phyloP scores from a whole-genome alignment of 2,329 filamentous ascomycete genomes.

The Coniochaeta prunicola region DNA sequence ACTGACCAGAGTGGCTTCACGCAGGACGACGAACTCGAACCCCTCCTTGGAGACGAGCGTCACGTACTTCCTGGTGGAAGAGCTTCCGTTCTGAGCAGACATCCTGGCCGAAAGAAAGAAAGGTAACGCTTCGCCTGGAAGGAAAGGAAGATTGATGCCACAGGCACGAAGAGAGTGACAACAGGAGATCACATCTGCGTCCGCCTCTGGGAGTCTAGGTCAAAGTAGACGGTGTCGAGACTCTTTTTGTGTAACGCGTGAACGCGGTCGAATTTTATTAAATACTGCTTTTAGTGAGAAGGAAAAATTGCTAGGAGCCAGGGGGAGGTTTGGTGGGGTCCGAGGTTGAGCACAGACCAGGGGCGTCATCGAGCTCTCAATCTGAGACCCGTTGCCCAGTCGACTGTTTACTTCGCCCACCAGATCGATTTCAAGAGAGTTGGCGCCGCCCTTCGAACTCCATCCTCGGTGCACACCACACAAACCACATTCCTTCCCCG shows the following conservation, averaged over 20 bases:
- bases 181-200: neutral
- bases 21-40: slow-evolving; percentile 68
- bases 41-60: slow-evolving; percentile 70
- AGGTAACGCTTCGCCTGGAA: neutral
- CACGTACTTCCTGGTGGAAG: slow-evolving; percentile 50
- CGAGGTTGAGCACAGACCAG: neutral
- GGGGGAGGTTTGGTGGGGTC: neutral
- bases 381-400: slow-evolving; percentile 15
- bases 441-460: neutral
- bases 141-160: slow-evolving; percentile 1
- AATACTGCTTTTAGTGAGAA: neutral
- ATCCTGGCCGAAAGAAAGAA: slow-evolving; percentile 11
- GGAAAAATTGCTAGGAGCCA: neutral
- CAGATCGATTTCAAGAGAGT: neutral
- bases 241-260: neutral
- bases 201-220: neutral
- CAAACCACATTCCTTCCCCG: neutral
- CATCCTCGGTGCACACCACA: neutral
- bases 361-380: neutral
- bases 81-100: slow-evolving; percentile 8
- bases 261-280: neutral
- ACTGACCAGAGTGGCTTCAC: slow-evolving; percentile 63
- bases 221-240: neutral
- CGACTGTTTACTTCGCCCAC: slow-evolving; percentile 18
- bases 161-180: neutral